These are phyloP conservation scores for Penicillium alfredii DNA, from an alignment of 495 filamentous ascomycete genomes.

Conservation along the genomic window DNA sequence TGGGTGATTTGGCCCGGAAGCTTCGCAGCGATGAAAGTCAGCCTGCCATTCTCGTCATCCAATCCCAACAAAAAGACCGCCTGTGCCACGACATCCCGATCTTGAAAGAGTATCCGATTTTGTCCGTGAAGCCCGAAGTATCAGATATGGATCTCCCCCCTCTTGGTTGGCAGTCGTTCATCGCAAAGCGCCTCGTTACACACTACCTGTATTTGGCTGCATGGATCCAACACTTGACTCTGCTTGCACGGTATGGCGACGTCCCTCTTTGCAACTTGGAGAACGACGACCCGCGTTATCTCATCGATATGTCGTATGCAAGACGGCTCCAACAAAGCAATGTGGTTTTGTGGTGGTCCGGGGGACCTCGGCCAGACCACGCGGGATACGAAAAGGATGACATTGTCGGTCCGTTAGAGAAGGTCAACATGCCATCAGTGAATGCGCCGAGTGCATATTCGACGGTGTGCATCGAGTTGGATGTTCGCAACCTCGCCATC, in stretches of 20 bases:
- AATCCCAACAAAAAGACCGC: constrained; percentile 76
- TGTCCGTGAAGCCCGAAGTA: constrained; percentile 73
- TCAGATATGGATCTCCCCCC: constrained; percentile 83
- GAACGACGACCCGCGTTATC: constrained; percentile 82
- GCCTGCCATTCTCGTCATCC: constrained; percentile 77
- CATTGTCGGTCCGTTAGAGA: constrained; percentile 73
- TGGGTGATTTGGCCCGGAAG: constrained; percentile 80
- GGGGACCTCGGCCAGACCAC: constrained; percentile 79
- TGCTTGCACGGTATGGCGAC: constrained; percentile 86
- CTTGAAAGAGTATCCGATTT: constrained; percentile 75
- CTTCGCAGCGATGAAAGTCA: constrained; percentile 75
- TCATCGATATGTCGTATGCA: constrained; percentile 95
- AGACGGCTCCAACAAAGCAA: constrained; percentile 84
- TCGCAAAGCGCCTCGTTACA: constrained; percentile 76
- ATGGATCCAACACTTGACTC: constrained; percentile 83
- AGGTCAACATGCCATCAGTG: constrained; percentile 87
- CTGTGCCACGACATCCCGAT: constrained; percentile 80
- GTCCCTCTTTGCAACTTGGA: constrained; percentile 94
- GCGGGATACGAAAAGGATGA: constrained; percentile 95
- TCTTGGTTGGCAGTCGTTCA: constrained; percentile 88
- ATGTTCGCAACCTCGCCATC: constrained; percentile 90
- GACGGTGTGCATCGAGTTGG: constrained; percentile 93
- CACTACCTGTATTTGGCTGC: constrained; percentile 86
- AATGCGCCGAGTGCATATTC: constrained; percentile 91
- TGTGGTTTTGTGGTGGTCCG: constrained; percentile 98